phyloP scores from a whole-genome alignment of 129 eudicot genomes.

The Smallanthus sonchifolius region DNA sequence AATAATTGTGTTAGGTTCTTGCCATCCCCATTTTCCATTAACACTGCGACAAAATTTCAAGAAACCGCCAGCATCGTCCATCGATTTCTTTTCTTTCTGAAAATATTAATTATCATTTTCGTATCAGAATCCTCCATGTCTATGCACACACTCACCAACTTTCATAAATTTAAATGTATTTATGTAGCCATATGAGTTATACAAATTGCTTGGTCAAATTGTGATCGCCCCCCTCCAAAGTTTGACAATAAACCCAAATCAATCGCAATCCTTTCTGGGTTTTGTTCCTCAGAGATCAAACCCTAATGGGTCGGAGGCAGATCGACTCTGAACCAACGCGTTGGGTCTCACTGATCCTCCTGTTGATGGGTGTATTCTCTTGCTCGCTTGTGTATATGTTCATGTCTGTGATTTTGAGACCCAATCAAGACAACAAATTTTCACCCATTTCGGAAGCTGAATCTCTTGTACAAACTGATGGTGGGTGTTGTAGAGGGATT shows the following conservation, averaged over 20 bases:
- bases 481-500: slow-evolving; percentile 84
- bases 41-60: not conserved
- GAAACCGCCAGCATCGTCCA: slow-evolving; percentile 20
- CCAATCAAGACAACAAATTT: slow-evolving; percentile 21
- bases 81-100: slow-evolving; percentile 12
- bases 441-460: slow-evolving; percentile 22
- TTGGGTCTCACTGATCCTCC: slow-evolving; percentile 56
- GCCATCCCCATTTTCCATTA: not conserved
- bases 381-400: slow-evolving; percentile 60
- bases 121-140: slow-evolving; percentile 19
- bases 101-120: not conserved
- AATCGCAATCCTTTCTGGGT: slow-evolving; percentile 32
- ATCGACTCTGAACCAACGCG: slow-evolving; percentile 58
- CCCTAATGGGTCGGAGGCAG: slow-evolving; percentile 80
- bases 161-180: not conserved
- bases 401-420: slow-evolving; percentile 47
- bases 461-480: slow-evolving; percentile 25
- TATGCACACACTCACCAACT: slow-evolving; percentile 23
- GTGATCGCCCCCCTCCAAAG: not conserved
- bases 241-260: slow-evolving; percentile 12
- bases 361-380: slow-evolving; percentile 64
- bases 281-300: slow-evolving; percentile 30
- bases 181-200: not conserved
- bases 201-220: slow-evolving; percentile 11
- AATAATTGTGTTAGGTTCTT: slow-evolving; percentile 8